phyloP scores from a whole-genome alignment of 108 stramenopile genomes.

The Nannochloropsis gaditana region DNA sequence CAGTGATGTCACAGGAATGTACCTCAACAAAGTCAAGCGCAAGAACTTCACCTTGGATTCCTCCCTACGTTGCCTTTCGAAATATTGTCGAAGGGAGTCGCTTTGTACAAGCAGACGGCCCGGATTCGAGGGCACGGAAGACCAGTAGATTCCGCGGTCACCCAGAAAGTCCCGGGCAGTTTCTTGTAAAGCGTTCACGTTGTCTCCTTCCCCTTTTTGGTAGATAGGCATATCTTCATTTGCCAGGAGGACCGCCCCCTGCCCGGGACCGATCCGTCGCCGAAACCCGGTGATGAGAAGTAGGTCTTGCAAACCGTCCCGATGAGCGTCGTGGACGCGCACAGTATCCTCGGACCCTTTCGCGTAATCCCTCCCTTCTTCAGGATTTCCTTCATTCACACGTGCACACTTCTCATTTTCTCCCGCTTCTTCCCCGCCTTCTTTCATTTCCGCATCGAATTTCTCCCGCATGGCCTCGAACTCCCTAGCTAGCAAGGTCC shows the following conservation, averaged over 20 bases:
- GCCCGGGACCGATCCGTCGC: background rate
- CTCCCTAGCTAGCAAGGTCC: background rate
- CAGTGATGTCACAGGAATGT: background rate
- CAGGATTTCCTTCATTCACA: background rate
- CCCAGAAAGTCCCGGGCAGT: background rate
- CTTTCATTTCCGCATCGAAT: background rate
- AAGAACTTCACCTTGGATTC: constrained; percentile 6
- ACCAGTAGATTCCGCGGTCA: constrained; percentile 8
- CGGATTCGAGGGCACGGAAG: background rate
- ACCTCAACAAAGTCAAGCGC: background rate
- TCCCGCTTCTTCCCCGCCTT: background rate
- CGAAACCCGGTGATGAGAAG: background rate
- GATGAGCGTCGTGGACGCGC: background rate
- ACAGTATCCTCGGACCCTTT: background rate
- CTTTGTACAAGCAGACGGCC: background rate
- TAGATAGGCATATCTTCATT: background rate
- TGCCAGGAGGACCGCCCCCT: background rate
- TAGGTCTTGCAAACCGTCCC: background rate
- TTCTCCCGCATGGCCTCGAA: background rate
- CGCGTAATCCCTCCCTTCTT: background rate
- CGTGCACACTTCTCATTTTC: background rate
- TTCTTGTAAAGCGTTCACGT: background rate
- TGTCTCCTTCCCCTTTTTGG: background rate
- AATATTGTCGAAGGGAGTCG: background rate
- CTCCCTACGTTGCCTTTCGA: background rate